Percentiles rank a stretch among this genome's conserved stretches.
Evolutionary conservation across 257 asterid genomes (phyloP).

Genomic region (Nicotiana attenuata): DNA sequence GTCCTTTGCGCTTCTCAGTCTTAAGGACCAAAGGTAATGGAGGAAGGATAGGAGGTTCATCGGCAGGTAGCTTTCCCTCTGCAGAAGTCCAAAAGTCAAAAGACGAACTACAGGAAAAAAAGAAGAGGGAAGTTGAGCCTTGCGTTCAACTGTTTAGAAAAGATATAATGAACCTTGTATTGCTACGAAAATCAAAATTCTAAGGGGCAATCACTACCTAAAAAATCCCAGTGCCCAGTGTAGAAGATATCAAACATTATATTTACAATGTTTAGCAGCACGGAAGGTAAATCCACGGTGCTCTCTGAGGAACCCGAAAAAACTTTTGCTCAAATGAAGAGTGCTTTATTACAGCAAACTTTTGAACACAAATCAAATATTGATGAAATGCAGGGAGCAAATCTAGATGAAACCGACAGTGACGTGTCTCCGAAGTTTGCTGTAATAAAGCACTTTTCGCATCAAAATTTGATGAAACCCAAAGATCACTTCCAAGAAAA

Average conservation of each 20-base stretch:
- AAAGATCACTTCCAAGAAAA: not conserved
- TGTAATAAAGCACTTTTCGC: not conserved
- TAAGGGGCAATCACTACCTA: not conserved
- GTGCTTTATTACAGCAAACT: not conserved
- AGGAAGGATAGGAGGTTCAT: constrained; percentile 89
- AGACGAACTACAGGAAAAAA: not conserved
- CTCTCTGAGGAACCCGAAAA: not conserved
- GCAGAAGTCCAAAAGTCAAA: constrained; percentile 21
- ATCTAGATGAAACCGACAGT: not conserved
- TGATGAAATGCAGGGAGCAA: too few relatives aligned
- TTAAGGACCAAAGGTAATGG: constrained; percentile 76
- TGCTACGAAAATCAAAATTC: not conserved
- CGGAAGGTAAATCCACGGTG: not conserved
- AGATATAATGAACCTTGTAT: not conserved
- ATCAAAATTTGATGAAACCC: not conserved
- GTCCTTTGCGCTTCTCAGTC: constrained; percentile 57
- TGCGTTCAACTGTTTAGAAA: not conserved
- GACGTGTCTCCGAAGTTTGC: not conserved
- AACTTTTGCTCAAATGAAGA: not conserved
- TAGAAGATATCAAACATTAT: not conserved
- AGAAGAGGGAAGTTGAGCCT: not conserved
- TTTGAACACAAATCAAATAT: not conserved
- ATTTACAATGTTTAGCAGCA: not conserved
- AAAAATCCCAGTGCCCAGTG: not conserved
- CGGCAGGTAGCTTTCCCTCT: constrained; percentile 88